phyloP scores from a whole-genome alignment of 768 basidiomycete genomes.

The Antrodiella citrinella region DNA sequence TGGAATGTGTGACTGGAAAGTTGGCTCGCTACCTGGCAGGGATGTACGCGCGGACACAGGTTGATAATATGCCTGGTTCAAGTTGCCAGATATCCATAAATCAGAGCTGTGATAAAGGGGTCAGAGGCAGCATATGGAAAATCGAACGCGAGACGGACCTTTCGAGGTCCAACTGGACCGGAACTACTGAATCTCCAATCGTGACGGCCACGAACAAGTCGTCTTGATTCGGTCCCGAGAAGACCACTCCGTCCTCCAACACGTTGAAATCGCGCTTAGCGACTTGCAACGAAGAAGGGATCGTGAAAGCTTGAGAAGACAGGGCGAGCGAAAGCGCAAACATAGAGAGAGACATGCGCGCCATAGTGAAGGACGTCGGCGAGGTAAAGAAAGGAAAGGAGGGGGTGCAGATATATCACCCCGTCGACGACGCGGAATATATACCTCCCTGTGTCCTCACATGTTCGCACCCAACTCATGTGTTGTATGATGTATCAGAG shows the following conservation, averaged over 20 bases:
- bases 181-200: constrained; percentile 3
- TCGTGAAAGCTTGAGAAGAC: background rate
- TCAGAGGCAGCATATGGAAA: background rate
- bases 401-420: background rate
- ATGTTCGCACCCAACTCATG: background rate
- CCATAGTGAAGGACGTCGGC: background rate
- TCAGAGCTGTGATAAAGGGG: constrained; percentile 2
- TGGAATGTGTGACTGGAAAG: background rate
- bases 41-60: background rate
- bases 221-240: background rate
- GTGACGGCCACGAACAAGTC: constrained; percentile 5
- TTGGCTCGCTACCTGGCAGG: background rate
- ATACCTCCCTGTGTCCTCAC: background rate
- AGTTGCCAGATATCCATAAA: constrained; percentile 4
- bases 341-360: background rate
- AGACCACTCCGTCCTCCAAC: constrained; percentile 1
- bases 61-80: background rate
- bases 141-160: constrained; percentile 1
- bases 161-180: constrained; percentile 5
- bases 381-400: constrained; percentile 1
- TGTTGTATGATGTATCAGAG: too few relatives aligned
- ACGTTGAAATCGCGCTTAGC: background rate
- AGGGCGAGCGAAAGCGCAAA: background rate
- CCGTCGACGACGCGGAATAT: background rate
- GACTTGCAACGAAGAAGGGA: background rate